phyloP scores from a whole-genome alignment of 2,329 filamentous ascomycete genomes.

The Aspergillus clavatus region DNA sequence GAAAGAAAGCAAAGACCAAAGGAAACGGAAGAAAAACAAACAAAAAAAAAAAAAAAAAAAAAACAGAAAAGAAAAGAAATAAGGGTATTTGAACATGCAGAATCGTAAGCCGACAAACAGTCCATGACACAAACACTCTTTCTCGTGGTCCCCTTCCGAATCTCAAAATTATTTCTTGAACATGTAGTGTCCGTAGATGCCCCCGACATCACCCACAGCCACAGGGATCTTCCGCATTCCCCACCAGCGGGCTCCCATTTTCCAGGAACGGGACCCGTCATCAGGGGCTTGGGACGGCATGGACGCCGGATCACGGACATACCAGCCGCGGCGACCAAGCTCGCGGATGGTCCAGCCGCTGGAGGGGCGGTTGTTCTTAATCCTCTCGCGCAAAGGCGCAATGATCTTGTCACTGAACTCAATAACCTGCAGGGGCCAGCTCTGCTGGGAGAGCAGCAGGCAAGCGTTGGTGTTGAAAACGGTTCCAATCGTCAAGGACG shows the following conservation, averaged over 20 bases:
- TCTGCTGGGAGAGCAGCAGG: slow-evolving; percentile 54
- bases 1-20: slow-evolving; percentile 7
- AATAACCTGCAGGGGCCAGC: slow-evolving; percentile 68
- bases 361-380: slow-evolving; percentile 49
- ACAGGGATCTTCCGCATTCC: slow-evolving; percentile 68
- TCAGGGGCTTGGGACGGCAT: slow-evolving; percentile 39
- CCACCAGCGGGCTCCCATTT: slow-evolving; percentile 80
- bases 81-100: slow-evolving; percentile 14
- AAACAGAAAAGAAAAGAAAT: slow-evolving; percentile 7
- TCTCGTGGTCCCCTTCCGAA: background rate
- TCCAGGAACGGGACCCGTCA: slow-evolving; percentile 64
- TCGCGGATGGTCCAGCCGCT: slow-evolving; percentile 70
- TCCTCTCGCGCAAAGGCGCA: slow-evolving; percentile 58
- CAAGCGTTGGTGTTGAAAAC: slow-evolving; percentile 55
- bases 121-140: slow-evolving; percentile 10
- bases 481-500: slow-evolving; percentile 50
- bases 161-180: slow-evolving; percentile 46
- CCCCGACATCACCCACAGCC: slow-evolving; percentile 52
- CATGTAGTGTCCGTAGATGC: slow-evolving; percentile 57
- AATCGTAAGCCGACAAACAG: slow-evolving; percentile 11
- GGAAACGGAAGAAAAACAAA: too few species aligned
- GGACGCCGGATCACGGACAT: slow-evolving; percentile 44
- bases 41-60: slow-evolving; percentile 9
- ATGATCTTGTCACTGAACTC: slow-evolving; percentile 68
- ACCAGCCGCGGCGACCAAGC: slow-evolving; percentile 65